Base-by-base conservation (phyloP, 805 yeast species). In the Starmerella vaccinii region DNA sequence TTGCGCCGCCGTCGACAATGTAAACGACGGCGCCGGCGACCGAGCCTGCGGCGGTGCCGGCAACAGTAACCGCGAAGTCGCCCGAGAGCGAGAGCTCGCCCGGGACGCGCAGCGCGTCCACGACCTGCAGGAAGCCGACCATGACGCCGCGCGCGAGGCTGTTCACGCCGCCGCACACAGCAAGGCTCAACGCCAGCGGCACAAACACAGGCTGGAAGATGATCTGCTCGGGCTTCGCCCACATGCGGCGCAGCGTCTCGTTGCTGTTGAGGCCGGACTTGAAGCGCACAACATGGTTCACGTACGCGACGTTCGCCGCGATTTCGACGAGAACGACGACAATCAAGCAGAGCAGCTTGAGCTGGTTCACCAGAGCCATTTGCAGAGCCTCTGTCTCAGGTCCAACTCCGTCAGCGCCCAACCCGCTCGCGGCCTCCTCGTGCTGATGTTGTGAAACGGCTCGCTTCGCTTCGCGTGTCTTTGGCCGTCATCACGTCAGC, bases 171-270 rank as follows among this genome's bases (percentile, higher is more conserved):
- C 51, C 43, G 22, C 58, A 52, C 5, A 51, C 38, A 10, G 54
- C 12, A 32, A 51, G 47, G 39, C 58, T 46, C 34, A 59, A 42
- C 18, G 46, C 42, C 19, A 52, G 49, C 37, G 62, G 59, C 42
- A 39, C 37, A 19, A 15, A 15, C 3, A 57, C 53, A 32, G 61
- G 60, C 48, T 51, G 58, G 46, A 59, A 56, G n/a, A 59, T 46
- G 27, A 57, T 51, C 29, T 49, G 55, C 24, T 57, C 59, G 23
- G 61, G 49, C 27, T 57, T 55, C 18, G 63, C 51, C 63, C 63
- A 60, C 55, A 57, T 42, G 13, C 63, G 53, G 23, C 63, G 48
- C 47, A 60, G 51, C 15, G 53, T 52, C 19, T 58, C 62, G 32
- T 57, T 60, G 49, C 38, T 47, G 39, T 59, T 54, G 29, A 60